Conservation (phyloP, 306 rosid genomes). For the Chamaecrista fasciculata region DNA sequence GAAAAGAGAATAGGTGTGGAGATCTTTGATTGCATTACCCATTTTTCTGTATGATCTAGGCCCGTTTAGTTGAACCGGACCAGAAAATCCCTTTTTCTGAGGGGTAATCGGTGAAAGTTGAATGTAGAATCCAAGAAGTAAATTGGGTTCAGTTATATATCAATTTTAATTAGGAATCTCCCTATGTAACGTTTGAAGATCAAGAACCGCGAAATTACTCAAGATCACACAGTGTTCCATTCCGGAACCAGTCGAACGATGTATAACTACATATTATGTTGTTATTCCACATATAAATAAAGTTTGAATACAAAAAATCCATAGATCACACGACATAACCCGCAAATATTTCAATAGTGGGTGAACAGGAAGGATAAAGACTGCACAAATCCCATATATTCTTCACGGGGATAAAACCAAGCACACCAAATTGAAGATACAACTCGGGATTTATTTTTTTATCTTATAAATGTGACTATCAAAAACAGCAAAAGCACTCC, state of each 20-base stretch:
- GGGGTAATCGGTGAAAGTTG: background rate
- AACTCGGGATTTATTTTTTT: background rate
- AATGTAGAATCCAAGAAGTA: background rate
- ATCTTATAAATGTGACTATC: constrained; percentile 9
- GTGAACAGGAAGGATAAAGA: background rate
- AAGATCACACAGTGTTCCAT: background rate
- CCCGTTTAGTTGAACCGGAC: too few relatives aligned
- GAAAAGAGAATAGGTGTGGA: too few relatives aligned
- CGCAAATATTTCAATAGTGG: constrained; percentile 1
- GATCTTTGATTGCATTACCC: too few relatives aligned
- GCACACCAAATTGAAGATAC: constrained; percentile 16
- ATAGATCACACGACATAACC: constrained; percentile 21
- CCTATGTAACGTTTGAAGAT: background rate
- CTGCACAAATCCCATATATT: constrained; percentile 12
- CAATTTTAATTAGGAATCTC: background rate
- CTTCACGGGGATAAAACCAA: constrained; percentile 13
- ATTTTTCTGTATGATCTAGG: too few relatives aligned
- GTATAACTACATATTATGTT: constrained; percentile 11
- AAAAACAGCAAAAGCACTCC: constrained; percentile 63
- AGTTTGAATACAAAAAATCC: background rate
- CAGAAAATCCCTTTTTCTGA: too few relatives aligned
- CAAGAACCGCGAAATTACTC: background rate
- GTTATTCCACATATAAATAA: background rate
- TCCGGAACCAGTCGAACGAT: background rate
- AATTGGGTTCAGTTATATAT: background rate